phyloP scores from a whole-genome alignment of 345 rosid species.

The Eucalyptus polyanthemos region DNA sequence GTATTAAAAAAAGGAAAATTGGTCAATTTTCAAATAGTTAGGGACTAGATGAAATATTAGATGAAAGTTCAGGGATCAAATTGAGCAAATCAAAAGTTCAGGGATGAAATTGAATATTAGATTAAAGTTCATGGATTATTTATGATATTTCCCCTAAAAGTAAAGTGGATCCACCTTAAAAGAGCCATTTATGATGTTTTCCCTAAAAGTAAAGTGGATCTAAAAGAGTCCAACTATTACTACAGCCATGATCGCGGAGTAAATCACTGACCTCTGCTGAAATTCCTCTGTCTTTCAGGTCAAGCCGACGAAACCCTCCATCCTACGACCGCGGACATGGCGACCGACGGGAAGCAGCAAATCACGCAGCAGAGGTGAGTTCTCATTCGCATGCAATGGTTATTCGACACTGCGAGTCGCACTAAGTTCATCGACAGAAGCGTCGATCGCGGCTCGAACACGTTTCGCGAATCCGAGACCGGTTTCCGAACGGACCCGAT shows the following conservation, averaged over 20 bases:
- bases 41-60: rapidly evolving
- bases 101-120: rapidly evolving
- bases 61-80: too few relatives aligned
- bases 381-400: neutral
- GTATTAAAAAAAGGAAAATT: too few relatives aligned
- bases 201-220: too few relatives aligned
- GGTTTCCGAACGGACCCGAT: neutral
- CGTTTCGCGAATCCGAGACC: neutral
- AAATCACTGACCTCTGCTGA: neutral
- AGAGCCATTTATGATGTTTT: too few relatives aligned
- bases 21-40: too few relatives aligned
- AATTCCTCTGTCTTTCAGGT: neutral
- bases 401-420: neutral
- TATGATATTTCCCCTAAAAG: too few relatives aligned
- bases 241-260: too few relatives aligned
- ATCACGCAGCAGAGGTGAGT: neutral
- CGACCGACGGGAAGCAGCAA: neutral
- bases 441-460: neutral
- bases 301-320: neutral
- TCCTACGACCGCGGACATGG: neutral
- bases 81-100: rapidly evolving
- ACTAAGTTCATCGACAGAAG: neutral
- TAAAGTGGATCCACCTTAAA: too few relatives aligned
- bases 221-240: too few relatives aligned
- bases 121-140: too few relatives aligned